Evolutionary conservation across 169 alveolate genomes (phyloP).

Genomic region (Eimeria nieschulzi): DNA sequence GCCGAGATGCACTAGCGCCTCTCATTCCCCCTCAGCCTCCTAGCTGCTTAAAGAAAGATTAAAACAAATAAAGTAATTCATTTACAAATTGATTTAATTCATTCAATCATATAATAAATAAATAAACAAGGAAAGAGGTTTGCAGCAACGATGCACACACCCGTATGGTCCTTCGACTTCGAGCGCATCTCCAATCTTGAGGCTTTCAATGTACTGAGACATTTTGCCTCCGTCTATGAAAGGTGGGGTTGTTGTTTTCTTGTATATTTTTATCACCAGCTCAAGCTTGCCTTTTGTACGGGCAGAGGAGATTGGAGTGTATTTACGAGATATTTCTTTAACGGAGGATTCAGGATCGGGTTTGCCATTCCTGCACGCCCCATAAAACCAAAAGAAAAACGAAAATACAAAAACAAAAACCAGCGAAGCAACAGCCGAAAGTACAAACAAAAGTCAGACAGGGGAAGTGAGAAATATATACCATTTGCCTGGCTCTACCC

Average conservation of each 20-base stretch:
- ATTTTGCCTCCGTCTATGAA: conserved; percentile 87
- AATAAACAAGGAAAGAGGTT: too few relatives aligned
- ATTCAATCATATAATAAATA: too few relatives aligned
- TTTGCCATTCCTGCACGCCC: conserved; percentile 63
- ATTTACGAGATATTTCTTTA: conserved; percentile 76
- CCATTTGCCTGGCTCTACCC: conserved; percentile 30
- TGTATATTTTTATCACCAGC: conserved; percentile 82
- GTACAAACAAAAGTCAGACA: not conserved
- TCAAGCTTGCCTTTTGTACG: conserved; percentile 78
- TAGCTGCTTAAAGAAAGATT: too few relatives aligned
- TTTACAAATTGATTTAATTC: too few relatives aligned
- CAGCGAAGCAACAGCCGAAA: not conserved
- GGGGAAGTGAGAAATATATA: conserved; percentile 1
- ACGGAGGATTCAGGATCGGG: conserved; percentile 54
- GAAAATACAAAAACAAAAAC: not conserved
- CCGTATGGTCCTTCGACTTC: conserved; percentile 85
- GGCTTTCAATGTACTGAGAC: conserved; percentile 82
- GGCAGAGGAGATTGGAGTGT: conserved; percentile 82
- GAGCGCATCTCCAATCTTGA: conserved; percentile 80
- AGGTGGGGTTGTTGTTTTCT: conserved; percentile 73
- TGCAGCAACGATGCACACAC: too few relatives aligned
- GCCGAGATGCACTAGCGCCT: too few relatives aligned
- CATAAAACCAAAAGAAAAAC: not conserved
- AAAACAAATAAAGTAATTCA: too few relatives aligned
- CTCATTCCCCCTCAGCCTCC: too few relatives aligned